phyloP scores from a whole-genome alignment of 2,329 filamentous ascomycete species.

The Ceratocystis alfenasii region DNA sequence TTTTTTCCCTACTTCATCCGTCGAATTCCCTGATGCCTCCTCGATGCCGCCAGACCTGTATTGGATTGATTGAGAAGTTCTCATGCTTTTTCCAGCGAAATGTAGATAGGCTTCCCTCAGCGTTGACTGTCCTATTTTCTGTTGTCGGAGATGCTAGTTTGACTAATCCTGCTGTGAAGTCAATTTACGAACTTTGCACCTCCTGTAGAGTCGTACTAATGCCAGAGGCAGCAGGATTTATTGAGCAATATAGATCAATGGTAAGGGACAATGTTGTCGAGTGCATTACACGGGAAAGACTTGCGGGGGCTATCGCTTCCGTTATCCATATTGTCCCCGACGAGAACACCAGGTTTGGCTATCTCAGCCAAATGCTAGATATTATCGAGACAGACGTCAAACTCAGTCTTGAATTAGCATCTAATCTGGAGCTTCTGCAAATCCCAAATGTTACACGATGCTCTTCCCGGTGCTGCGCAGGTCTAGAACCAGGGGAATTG shows the following conservation, averaged over 20 bases:
- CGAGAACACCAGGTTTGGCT: conserved; percentile 41
- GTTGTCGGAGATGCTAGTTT: conserved; percentile 52
- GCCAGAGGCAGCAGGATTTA: conserved; percentile 53
- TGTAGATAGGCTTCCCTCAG: conserved; percentile 52
- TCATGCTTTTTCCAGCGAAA: conserved; percentile 66
- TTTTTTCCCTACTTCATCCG: conserved; percentile 16
- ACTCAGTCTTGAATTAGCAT: conserved; percentile 15
- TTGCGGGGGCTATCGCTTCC: conserved; percentile 56
- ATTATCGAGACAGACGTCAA: conserved; percentile 25
- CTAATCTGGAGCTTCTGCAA: conserved; percentile 10
- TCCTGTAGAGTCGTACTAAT: conserved; percentile 61
- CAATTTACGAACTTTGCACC: conserved; percentile 62
- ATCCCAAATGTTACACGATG: conserved; percentile 17
- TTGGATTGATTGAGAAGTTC: conserved; percentile 60
- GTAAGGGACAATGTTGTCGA: conserved; percentile 32
- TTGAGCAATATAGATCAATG: conserved; percentile 59
- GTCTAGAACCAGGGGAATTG: conserved; percentile 31
- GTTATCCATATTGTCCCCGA: conserved; percentile 57
- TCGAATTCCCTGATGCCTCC: conserved; percentile 42
- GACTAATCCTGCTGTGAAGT: conserved; percentile 57
- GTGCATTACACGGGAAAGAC: conserved; percentile 52
- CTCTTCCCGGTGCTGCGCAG: conserved; percentile 18
- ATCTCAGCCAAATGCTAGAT: conserved; percentile 25
- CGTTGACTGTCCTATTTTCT: conserved; percentile 62
- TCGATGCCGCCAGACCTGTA: conserved; percentile 53